A percentile compares a stretch with the other conserved stretches of the same genome.
These are phyloP conservation scores for Volvariella volvacea DNA, from an alignment of 1,284 basidiomycete species.

Conservation along the genomic window DNA sequence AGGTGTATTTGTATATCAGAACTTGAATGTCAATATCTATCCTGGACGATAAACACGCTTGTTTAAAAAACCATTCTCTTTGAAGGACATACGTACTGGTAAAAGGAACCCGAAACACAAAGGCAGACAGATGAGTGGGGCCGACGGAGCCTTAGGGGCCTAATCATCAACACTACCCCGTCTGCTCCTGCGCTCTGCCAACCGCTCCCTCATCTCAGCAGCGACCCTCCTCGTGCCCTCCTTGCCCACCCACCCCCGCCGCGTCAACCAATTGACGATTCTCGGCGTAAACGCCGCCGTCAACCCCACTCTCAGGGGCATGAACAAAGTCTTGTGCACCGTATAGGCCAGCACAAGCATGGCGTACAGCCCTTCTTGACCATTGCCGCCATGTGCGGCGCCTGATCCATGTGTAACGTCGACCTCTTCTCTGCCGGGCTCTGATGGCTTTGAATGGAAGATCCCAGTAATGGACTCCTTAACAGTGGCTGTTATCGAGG, in stretches of 20 bases:
- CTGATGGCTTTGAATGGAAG: constrained; percentile 44
- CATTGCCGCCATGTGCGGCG: constrained; percentile 17
- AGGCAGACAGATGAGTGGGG: too few species aligned
- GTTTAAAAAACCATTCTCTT: too few species aligned
- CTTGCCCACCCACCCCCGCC: constrained; percentile 70
- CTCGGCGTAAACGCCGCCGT: constrained; percentile 86
- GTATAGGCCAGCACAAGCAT: constrained; percentile 92
- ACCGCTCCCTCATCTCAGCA: constrained; percentile 52
- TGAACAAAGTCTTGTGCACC: constrained; percentile 90
- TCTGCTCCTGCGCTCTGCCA: constrained; percentile 28
- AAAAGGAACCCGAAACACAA: too few species aligned
- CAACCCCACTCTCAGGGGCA: constrained; percentile 87
- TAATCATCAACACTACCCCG: too few species aligned
- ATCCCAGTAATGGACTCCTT: constrained; percentile 43
- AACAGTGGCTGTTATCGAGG: constrained; percentile 54
- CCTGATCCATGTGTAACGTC: constrained; percentile 26
- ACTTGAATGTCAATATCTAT: too few species aligned
- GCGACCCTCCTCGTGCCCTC: constrained; percentile 63
- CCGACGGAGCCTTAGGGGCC: too few species aligned
- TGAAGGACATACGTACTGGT: too few species aligned
- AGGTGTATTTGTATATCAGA: too few species aligned
- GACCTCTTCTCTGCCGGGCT: constrained; percentile 59
- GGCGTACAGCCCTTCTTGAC: constrained; percentile 77
- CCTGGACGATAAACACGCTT: too few species aligned
- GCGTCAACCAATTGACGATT: constrained; percentile 73